Conservation (phyloP, 208 protist species). For the Leishmania lainsoni region DNA sequence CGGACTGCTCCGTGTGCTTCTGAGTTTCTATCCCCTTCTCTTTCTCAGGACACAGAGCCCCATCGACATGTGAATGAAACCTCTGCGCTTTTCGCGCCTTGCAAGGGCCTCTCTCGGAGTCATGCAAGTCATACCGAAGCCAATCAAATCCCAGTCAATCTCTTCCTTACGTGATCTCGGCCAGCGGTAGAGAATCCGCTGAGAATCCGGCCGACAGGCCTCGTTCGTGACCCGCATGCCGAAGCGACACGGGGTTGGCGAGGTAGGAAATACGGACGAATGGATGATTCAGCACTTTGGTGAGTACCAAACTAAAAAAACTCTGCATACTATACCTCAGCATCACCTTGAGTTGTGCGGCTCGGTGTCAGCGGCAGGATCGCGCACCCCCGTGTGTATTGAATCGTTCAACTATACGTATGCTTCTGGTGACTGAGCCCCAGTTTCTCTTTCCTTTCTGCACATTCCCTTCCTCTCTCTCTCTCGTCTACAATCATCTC, state of each 20-base stretch:
- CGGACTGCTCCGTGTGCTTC: not conserved
- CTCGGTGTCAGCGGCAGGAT: not conserved
- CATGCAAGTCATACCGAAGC: not conserved
- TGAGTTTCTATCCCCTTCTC: not conserved
- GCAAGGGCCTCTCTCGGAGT: not conserved
- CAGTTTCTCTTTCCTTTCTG: not conserved
- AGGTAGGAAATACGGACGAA: not conserved
- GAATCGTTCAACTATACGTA: not conserved
- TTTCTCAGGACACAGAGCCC: not conserved
- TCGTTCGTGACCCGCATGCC: not conserved
- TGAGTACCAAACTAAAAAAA: not conserved
- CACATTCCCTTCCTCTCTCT: not conserved
- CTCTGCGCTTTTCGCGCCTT: not conserved
- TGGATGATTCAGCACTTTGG: not conserved
- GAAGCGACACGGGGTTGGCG: not conserved
- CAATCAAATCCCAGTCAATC: not conserved
- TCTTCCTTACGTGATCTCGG: not conserved
- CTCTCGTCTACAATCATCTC: not conserved
- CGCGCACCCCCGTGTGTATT: not conserved
- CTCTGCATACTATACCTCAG: not conserved
- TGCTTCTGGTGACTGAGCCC: not conserved
- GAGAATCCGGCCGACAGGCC: not conserved
- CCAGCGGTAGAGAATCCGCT: not conserved
- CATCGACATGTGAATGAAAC: not conserved
- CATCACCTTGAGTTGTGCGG: not conserved